phyloP scores from a whole-genome alignment of 495 filamentous ascomycete genomes.

The Aspergillus haitiensis region DNA sequence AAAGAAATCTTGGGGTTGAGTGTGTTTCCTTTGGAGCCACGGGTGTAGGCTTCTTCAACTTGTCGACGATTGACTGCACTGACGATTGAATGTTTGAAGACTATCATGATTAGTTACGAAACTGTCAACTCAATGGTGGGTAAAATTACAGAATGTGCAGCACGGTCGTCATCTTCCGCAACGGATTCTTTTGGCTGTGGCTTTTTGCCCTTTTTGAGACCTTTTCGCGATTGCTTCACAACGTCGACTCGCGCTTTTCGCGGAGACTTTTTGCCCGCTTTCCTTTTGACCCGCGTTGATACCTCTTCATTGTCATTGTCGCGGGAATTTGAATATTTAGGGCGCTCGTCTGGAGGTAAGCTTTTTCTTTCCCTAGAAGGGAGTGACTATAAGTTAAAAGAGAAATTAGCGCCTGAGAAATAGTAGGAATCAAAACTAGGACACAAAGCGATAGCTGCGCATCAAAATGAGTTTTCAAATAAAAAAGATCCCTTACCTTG shows the following conservation, averaged over 20 bases:
- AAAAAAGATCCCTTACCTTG: conserved; percentile 3
- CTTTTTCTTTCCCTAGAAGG: not conserved
- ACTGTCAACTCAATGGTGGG: too few relatives aligned
- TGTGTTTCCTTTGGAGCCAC: not conserved
- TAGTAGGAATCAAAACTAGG: not conserved
- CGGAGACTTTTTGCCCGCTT: not conserved
- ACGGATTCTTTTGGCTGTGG: not conserved
- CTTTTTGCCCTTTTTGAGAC: not conserved
- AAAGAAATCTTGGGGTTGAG: conserved; percentile 9
- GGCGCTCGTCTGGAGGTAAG: not conserved
- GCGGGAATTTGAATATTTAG: not conserved
- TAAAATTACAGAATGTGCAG: not conserved
- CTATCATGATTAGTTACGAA: too few relatives aligned
- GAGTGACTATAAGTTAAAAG: not conserved
- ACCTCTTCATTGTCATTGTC: not conserved
- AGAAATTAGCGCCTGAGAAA: not conserved
- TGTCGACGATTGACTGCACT: not conserved
- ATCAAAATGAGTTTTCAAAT: too few relatives aligned
- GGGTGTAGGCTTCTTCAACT: not conserved
- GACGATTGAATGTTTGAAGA: not conserved
- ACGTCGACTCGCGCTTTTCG: conserved; percentile 4
- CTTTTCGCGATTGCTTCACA: not conserved
- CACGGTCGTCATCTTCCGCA: not conserved
- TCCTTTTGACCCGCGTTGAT: not conserved
- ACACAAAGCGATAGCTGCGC: too few relatives aligned